A percentile compares a stretch with the other conserved stretches of the same genome.
Conservation (phyloP, 2,329 filamentous ascomycete species). For the Verticillium nubilum region DNA sequence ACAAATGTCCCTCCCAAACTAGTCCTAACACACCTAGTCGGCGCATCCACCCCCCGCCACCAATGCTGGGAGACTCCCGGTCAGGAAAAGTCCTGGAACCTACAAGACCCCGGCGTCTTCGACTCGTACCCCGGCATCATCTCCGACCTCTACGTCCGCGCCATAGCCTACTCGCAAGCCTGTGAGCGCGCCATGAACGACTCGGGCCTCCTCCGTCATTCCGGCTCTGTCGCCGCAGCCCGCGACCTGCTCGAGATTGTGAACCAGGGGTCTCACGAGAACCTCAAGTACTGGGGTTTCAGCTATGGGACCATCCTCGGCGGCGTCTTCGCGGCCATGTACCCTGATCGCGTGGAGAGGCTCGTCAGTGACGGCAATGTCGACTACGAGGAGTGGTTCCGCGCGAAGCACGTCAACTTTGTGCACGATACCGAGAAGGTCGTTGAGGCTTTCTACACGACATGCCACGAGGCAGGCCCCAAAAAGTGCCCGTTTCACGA, state of each 20-base stretch:
- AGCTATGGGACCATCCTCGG: slow-evolving; percentile 50
- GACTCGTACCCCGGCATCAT: slow-evolving; percentile 41
- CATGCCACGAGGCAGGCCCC: slow-evolving; percentile 48
- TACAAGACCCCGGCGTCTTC: slow-evolving; percentile 36
- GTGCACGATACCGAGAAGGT: slow-evolving; percentile 49
- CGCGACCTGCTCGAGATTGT: slow-evolving; percentile 44
- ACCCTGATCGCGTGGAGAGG: slow-evolving; percentile 42
- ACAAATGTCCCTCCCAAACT: not conserved
- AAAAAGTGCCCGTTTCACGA: slow-evolving; percentile 38
- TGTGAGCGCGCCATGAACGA: slow-evolving; percentile 34
- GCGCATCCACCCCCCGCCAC: slow-evolving; percentile 41
- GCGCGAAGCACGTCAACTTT: slow-evolving; percentile 38
- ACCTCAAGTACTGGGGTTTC: slow-evolving; percentile 48
- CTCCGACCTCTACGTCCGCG: slow-evolving; percentile 37
- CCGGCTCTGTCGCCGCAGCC: slow-evolving; percentile 37
- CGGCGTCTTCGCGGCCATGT: slow-evolving; percentile 45
- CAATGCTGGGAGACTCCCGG: slow-evolving; percentile 44
- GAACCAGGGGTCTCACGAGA: slow-evolving; percentile 31
- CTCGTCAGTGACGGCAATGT: slow-evolving; percentile 49
- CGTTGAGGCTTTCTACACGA: slow-evolving; percentile 45
- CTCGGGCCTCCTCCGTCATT: slow-evolving; percentile 31
- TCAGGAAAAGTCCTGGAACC: slow-evolving; percentile 35
- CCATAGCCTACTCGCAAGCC: slow-evolving; percentile 31
- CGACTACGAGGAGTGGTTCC: slow-evolving; percentile 49
- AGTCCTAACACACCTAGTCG: slow-evolving; percentile 23